These are phyloP conservation scores for Pseudocercospora pini-densiflorae DNA, from an alignment of 2,329 filamentous ascomycete genomes.

Conservation along the genomic window DNA sequence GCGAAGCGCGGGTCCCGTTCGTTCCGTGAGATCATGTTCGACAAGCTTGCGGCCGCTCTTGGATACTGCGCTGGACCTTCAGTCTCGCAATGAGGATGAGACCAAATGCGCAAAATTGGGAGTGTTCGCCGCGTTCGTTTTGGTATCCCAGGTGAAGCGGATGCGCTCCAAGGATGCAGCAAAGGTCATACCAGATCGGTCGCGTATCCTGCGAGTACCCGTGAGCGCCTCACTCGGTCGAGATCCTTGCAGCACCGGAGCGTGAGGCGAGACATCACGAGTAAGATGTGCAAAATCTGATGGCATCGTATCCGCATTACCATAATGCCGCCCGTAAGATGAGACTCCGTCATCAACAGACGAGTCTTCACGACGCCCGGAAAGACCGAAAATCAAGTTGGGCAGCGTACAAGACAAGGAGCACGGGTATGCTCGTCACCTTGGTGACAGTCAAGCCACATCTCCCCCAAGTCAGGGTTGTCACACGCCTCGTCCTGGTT, in stretches of 20 bases:
- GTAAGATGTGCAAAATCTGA: neutral
- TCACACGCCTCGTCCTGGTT: neutral
- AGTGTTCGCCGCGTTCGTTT: too few relatives aligned
- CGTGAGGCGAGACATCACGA: conserved; percentile 2
- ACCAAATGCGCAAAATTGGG: neutral
- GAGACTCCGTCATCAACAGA: neutral
- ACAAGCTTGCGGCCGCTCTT: neutral
- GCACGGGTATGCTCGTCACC: neutral
- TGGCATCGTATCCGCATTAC: neutral
- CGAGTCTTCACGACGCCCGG: neutral
- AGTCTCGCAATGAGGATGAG: neutral
- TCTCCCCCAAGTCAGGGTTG: neutral
- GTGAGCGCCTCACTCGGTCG: conserved; percentile 1
- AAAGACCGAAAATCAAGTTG: neutral
- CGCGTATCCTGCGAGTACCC: neutral
- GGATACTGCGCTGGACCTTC: neutral
- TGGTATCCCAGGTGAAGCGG: too few relatives aligned
- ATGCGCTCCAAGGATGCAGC: neutral
- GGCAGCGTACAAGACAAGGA: neutral
- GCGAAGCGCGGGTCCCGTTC: too few relatives aligned
- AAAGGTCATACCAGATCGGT: neutral
- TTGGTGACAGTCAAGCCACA: neutral
- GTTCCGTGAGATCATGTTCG: too few relatives aligned
- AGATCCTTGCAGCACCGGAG: neutral
- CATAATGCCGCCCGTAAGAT: neutral